Evolutionary conservation across 2,329 filamentous ascomycete genomes (phyloP), one percentile per base, ranked within the genome.

Genomic region (Colletotrichum sp.): DNA sequence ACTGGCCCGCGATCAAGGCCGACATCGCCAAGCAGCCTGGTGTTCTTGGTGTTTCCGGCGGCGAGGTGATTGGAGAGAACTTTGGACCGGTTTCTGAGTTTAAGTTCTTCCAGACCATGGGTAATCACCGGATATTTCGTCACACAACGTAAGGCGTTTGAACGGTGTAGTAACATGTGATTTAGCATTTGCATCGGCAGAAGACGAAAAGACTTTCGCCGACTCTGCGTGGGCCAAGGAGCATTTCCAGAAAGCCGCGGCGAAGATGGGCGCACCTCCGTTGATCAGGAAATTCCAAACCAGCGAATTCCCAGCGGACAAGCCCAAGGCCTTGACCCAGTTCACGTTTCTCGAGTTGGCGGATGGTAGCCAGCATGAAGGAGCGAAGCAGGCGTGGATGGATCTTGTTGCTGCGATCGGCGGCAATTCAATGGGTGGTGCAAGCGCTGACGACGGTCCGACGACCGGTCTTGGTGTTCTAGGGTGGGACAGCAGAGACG

Each of bases 401-500:
- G 74, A 77, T n/a, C 34, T 78, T 13, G 73, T 66, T 3, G 60
- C 36, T 0, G 57, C 66, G 1, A 62, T 78, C 5, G 76, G 74
- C 18, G 68, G 36, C 10, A 39, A 28, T n/a, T 13, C 70, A 8
- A 77, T 74, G 5, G 63, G 67, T 6, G 74, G 74, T 3, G 62
- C 26, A 3, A 77, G 70, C 34, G 63, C 68, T 2, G 73, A 52
- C 16, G 76, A 77, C 2, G 63, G 49, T 10, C 76, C 67, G 5
- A 12, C 24, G 3, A 59, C 65, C 9, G 76, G 76, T 1, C 6
- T 78, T 21, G 70, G 69, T 5, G 39, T 74, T 15, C 30, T 78
- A 2, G 70, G 76, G 13, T 78, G 73, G 73, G 57, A 78, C n/a
- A 77, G 66, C 13, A 49, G 49, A 57, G 73, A 77, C 2, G 73